Conservation (phyloP, 1,284 basidiomycete genomes). For the Paramarasmius palmivorus region DNA sequence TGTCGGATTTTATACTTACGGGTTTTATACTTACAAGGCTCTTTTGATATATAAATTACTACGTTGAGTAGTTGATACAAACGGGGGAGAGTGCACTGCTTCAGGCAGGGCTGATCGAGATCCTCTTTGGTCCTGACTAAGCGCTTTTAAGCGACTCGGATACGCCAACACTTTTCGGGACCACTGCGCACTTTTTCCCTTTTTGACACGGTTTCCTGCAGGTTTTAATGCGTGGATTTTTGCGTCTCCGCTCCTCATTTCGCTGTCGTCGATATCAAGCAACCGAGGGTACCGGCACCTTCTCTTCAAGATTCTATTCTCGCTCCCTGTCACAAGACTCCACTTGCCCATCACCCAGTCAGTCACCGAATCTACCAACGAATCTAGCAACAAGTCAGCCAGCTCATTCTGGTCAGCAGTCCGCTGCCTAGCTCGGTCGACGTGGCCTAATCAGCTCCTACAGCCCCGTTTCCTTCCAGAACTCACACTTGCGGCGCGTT, state of each 20-base stretch:
- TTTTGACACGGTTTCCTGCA: too few relatives aligned
- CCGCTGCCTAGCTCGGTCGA: conserved; percentile 6
- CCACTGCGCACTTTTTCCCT: too few relatives aligned
- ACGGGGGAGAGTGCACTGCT: not conserved
- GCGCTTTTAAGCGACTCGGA: too few relatives aligned
- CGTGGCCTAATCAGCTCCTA: conserved; percentile 15
- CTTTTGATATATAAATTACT: not conserved
- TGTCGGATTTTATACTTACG: conserved; percentile 20
- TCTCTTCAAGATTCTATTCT: conserved; percentile 15
- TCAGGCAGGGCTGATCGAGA: too few relatives aligned
- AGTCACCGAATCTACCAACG: not conserved
- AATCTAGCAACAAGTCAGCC: not conserved
- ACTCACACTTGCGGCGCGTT: conserved; percentile 72
- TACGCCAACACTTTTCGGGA: too few relatives aligned
- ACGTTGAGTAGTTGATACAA: not conserved
- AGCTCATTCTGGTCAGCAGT: conserved; percentile 27
- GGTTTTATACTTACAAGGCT: conserved; percentile 20
- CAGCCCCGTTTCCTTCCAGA: conserved; percentile 62
- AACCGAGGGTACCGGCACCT: not conserved
- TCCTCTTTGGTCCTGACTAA: too few relatives aligned
- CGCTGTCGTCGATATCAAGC: too few relatives aligned
- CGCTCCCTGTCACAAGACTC: conserved; percentile 21
- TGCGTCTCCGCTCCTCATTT: too few relatives aligned
- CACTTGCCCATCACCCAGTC: not conserved
- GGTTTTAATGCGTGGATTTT: too few relatives aligned